Base-by-base conservation (phyloP, 2,329 filamentous ascomycete species). In the Beauveria bassiana region DNA sequence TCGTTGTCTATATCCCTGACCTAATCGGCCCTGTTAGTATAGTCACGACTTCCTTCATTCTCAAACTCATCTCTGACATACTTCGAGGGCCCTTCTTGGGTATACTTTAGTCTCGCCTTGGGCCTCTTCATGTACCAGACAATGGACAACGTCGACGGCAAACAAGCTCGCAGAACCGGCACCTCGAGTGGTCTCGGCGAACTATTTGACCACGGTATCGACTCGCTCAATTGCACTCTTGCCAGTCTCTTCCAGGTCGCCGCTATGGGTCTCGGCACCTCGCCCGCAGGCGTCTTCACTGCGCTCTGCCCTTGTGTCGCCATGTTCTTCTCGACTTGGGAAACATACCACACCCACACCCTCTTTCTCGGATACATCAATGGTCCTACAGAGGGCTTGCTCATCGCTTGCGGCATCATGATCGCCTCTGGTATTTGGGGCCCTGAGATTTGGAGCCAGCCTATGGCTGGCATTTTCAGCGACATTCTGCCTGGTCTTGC, bases 301-400 rank as follows among this genome's bases (percentile, higher is more conserved):
- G 92, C 93, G 1, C 79, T 99, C 49, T 86, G 93, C 64, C 95
- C 95, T 1, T 96, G 92, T 68, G 79, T 99, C 50, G 91, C 95
- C 63, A 99, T 99, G 95, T 99, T 96, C 81, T 97, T 99, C 78
- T 97, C 93, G 3, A 99, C 95, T 2, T 99, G 95, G 95, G 95
- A 99, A 77, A 99, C 95, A 1, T 99, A 97, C 74, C 95, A 99
- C 76, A 97, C 95, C 5, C 95, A 99, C 74, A 98, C 95, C 0
- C 80, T 99, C 6, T 99, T 96, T 74, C 86, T 99, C 14, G 95
- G 95, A 61, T 91, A 93, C 73, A 89, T 99, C 83, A 99, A 99
- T 73, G 95, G 95, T 1, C 95, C 95, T 2, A 99, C 95, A 40
- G 95, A 99, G 78, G 95, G 95, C 22, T 80, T 99, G 40, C 86